A percentile compares a stretch with the other conserved stretches of the same genome.
phyloP scores from a whole-genome alignment of 208 protist species.

The Crithidia bombi region DNA sequence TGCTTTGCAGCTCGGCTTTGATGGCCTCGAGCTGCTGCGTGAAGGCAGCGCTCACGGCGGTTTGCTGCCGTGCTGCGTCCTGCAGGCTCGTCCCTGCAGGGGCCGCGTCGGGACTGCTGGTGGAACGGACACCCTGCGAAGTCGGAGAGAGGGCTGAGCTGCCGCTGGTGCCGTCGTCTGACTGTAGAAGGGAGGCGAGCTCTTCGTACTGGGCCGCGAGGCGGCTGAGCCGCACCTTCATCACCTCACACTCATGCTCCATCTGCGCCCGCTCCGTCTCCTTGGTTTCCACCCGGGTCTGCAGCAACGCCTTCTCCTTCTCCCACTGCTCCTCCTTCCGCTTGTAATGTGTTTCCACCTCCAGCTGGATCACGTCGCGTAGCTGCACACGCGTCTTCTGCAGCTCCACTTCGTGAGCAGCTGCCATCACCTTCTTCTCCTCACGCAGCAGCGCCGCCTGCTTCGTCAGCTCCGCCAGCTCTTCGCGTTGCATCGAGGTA shows the following conservation, averaged over 20 bases:
- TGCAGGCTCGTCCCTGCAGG: neutral
- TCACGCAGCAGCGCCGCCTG: constrained; percentile 41
- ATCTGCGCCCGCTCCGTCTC: constrained; percentile 38
- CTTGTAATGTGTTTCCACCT: constrained; percentile 26
- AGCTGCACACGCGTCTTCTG: constrained; percentile 22
- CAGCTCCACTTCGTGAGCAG: constrained; percentile 52
- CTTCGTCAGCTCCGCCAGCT: constrained; percentile 40
- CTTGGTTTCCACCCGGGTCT: constrained; percentile 31
- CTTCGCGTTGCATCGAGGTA: constrained; percentile 60
- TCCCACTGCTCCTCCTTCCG: constrained; percentile 33
- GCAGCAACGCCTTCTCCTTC: constrained; percentile 36
- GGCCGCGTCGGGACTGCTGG: neutral
- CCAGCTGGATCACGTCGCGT: constrained; percentile 32
- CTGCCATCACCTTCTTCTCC: constrained; percentile 48
- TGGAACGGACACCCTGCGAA: neutral
- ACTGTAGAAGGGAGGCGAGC: constrained; percentile 29
- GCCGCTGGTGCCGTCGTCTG: neutral
- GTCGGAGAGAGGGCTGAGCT: neutral
- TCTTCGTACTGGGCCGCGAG: constrained; percentile 35
- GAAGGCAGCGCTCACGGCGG: constrained; percentile 21
- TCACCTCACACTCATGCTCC: constrained; percentile 29
- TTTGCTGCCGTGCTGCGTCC: constrained; percentile 15
- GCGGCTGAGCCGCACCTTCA: constrained; percentile 24
- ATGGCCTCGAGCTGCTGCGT: constrained; percentile 37
- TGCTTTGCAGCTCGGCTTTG: constrained; percentile 44